These are phyloP conservation scores for Scleroderma bovista DNA, from an alignment of 768 basidiomycete genomes.

Conservation along the genomic window DNA sequence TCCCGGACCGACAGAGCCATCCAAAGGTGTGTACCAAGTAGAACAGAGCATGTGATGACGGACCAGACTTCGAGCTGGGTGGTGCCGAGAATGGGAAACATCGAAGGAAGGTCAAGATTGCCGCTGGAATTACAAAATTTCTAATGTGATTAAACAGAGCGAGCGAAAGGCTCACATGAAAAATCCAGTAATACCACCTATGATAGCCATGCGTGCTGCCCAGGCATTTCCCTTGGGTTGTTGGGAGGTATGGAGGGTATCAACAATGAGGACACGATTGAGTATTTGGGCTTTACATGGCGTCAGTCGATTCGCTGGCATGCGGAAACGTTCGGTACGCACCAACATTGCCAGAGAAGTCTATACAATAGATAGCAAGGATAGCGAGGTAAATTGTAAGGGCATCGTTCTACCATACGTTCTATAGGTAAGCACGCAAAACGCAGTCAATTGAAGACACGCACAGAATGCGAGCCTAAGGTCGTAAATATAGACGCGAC, in stretches of 20 bases:
- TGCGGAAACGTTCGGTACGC: no score
- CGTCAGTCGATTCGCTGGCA: not conserved
- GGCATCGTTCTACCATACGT: conserved; percentile 45
- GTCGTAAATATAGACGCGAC: conserved; percentile 48
- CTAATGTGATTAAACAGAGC: not conserved
- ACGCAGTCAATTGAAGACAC: conserved; percentile 4
- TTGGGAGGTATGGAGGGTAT: conserved; percentile 64
- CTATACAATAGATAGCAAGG: conserved; percentile 58
- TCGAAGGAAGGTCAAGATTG: conserved; percentile 64
- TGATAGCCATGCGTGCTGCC: conserved; percentile 88
- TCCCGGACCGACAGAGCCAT: conserved; percentile 65
- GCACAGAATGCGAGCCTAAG: conserved; percentile 29
- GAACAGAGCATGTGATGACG: conserved; percentile 66
- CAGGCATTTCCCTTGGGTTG: conserved; percentile 91
- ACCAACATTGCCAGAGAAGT: conserved; percentile 51
- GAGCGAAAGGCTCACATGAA: conserved; percentile 57
- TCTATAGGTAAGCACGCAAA: no score
- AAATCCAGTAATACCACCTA: conserved; percentile 83
- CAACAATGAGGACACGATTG: conserved; percentile 87
- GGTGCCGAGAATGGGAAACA: conserved; percentile 70
- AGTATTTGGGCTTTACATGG: conserved; percentile 67
- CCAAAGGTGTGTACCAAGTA: conserved; percentile 59
- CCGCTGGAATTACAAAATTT: conserved; percentile 43
- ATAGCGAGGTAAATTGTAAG: conserved; percentile 78
- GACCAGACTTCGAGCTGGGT: conserved; percentile 80